Evolutionary conservation across 202 grass and related monocot species (phyloP), one percentile per base, ranked within the genome.

Genomic region (Cymbopogon flexuosus): DNA sequence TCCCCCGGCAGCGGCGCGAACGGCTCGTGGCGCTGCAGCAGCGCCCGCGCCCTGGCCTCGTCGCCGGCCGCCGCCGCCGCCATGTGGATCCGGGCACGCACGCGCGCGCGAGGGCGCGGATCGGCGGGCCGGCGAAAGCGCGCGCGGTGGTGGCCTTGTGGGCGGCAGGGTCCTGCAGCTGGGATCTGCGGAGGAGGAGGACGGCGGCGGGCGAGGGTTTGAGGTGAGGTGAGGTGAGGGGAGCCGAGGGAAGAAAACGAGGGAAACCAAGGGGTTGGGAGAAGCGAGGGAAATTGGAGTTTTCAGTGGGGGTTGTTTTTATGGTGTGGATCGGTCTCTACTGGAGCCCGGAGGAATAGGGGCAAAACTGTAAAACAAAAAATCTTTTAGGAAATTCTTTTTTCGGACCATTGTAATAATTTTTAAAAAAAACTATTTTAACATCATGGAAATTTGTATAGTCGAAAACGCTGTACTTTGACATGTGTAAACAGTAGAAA

Each of bases 271-370:
- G 19, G 22, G 49, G 62, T 72, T 60, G 14, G 36, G 76, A 57
- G 81, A 82, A 89, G 60, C 81, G 84, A 89, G 87, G 87, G 84
- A 88, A 92, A 89, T 88, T 83, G 80, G 82, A 76, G 79, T 60
- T 82, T 82, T 79, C 60, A 51, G 77, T 54, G 40, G 49, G 72
- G 70, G 62, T 18, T 65, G 75, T 33, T 0, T 36, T 36, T 5
- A 8, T 40, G 36, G 77, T 39, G 21, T 52, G 24, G 33, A 74
- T 52, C n/a, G 33, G 74, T 3, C 31, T 33, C 31, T 3, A 33
- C 31, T 33, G 31, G 22, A 34, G 24, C 22, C 74, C 19, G 52
- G 21, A 51, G 64, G 14, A 2, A 7, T 2, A 40, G 37, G 41
- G 45, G 45, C 29, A 14, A 27, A 40, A 74, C 4, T 66, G 62